Base-by-base conservation (phyloP, 2,329 filamentous ascomycete genomes). In the Botrytis porri region DNA sequence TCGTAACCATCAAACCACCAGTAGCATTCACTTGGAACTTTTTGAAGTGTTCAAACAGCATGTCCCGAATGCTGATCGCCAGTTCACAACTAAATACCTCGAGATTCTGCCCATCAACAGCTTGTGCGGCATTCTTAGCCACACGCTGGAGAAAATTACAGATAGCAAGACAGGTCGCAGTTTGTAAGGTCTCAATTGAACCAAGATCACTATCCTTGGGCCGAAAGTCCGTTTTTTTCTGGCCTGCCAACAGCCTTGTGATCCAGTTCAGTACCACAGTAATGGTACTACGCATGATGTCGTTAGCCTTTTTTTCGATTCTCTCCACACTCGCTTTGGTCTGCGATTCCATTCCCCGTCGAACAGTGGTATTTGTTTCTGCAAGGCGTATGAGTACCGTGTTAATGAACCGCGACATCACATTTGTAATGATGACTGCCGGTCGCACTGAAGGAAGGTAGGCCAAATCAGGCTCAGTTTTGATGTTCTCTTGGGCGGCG, bases 11-110 rank as follows among this genome's bases (percentile, higher is more conserved):
- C 64, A 99, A 88, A 3, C 94, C 96, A 75, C 96, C 96, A 0
- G 95, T 95, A 59, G 95, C 93, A 77, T 94, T 97, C 77, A 99
- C 94, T 74, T 92, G 90, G 84, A 97, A 99, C 79, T 93, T 94
- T 80, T 97, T 96, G 83, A 98, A 93, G 83, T 99, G 96, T 75
- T 96, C 93, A 75, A 99, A 90, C 7, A 99, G 87, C 16, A 97
- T 88, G 67, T 87, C 84, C 77, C 95, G 90, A 51, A 97, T 86
- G 16, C 92, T 91, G 22, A 95, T 84, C 1, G 93, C 95, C 35
- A 98, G 88, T 83, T 98, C 95, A 74, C 91, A 91, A 71, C 92
- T 90, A 80, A 98, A 93, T 66, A 91, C 88, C 71, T 93, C 90
- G 1, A 97, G 87, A 78, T 98, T 98, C 60, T 91, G 88, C 4